A percentile compares a stretch with the other conserved stretches of the same genome.
Evolutionary conservation across 2,329 filamentous ascomycete species (phyloP).

Genomic region (Paecilomyces dactylethromorphus): DNA sequence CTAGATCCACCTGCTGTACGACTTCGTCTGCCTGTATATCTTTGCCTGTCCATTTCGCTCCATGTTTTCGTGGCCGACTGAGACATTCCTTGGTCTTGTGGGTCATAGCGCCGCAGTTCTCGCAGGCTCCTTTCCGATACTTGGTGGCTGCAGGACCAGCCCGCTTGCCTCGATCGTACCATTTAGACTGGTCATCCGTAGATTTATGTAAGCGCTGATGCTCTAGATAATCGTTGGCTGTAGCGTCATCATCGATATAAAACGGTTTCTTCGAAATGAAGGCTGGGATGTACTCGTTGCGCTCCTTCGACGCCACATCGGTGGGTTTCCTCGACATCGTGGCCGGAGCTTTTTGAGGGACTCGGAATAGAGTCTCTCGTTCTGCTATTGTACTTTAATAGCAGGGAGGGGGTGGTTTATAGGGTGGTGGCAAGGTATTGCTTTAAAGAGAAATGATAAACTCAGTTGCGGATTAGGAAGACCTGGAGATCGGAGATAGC

Average conservation of each 20-base stretch:
- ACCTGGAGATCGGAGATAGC: constrained; percentile 5
- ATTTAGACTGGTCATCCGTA: constrained; percentile 66
- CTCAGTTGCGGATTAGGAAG: constrained; percentile 2
- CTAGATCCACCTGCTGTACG: constrained; percentile 75
- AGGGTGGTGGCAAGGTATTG: neutral
- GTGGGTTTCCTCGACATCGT: constrained; percentile 44
- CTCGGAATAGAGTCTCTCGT: neutral
- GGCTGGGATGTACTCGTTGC: constrained; percentile 96
- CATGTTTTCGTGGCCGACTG: constrained; percentile 77
- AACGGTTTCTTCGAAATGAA: constrained; percentile 99
- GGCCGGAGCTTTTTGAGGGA: neutral
- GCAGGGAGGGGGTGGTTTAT: neutral
- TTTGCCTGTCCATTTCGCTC: constrained; percentile 84
- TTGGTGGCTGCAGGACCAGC: constrained; percentile 85
- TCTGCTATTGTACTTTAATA: neutral
- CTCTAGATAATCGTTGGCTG: constrained; percentile 81
- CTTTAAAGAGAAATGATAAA: constrained; percentile 2
- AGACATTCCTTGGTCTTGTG: constrained; percentile 95
- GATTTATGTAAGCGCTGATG: constrained; percentile 81
- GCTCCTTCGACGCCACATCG: constrained; percentile 63
- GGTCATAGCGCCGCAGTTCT: constrained; percentile 96
- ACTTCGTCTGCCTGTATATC: constrained; percentile 91
- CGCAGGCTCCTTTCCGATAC: constrained; percentile 94
- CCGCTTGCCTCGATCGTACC: constrained; percentile 88
- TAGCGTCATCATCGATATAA: constrained; percentile 74